Conservation (phyloP, 305 asterid species). For the Striga hermonthica region DNA sequence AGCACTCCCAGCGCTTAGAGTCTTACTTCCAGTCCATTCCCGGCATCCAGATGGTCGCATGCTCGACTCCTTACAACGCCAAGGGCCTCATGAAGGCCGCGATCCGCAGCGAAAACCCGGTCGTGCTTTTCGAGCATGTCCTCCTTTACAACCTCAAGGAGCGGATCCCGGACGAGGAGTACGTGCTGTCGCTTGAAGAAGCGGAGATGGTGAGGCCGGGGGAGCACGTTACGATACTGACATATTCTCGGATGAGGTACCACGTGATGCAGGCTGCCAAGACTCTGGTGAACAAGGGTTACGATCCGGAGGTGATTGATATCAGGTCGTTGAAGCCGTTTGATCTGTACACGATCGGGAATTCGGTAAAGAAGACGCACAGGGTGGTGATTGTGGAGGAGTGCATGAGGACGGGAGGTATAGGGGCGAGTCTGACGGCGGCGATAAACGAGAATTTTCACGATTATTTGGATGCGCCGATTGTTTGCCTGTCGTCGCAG, state of each 20-base stretch:
- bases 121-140: slow-evolving; percentile 66
- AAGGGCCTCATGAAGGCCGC: slow-evolving; percentile 74
- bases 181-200: slow-evolving; percentile 57
- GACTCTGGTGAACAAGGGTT: slow-evolving; percentile 64
- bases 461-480: slow-evolving; percentile 66
- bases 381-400: slow-evolving; percentile 68
- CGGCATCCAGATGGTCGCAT: slow-evolving; percentile 74
- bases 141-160: slow-evolving; percentile 64
- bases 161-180: slow-evolving; percentile 65
- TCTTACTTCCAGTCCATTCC: slow-evolving; percentile 74
- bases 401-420: slow-evolving; percentile 79
- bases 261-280: slow-evolving; percentile 79
- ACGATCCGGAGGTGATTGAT: slow-evolving; percentile 74
- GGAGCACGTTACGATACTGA: slow-evolving; percentile 57
- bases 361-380: slow-evolving; percentile 70
- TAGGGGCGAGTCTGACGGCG: slow-evolving; percentile 75
- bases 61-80: slow-evolving; percentile 74
- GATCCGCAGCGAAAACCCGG: slow-evolving; percentile 66
- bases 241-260: slow-evolving; percentile 75
- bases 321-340: slow-evolving; percentile 74
- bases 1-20: slow-evolving; percentile 71
- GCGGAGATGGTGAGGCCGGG: slow-evolving; percentile 74
- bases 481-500: slow-evolving; percentile 63
- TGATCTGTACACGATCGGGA: slow-evolving; percentile 65
- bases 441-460: slow-evolving; percentile 59